Conservation (phyloP, 129 eudicot genomes). For the Pulicaria dysenterica region DNA sequence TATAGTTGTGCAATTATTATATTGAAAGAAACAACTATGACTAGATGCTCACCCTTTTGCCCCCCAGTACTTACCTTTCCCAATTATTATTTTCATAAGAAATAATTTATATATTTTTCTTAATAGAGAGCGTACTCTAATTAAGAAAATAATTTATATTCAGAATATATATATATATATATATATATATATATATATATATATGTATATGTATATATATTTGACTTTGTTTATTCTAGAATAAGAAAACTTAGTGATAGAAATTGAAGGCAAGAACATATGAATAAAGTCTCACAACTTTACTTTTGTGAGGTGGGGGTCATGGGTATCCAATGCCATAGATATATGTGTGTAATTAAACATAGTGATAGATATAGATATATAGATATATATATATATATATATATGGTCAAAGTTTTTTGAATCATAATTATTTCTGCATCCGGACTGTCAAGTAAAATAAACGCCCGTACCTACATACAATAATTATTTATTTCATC, state of each 20-base stretch:
- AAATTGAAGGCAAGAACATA: conserved; percentile 8
- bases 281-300: conserved; percentile 41
- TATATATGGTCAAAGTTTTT: neutral
- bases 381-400: too few species aligned
- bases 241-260: neutral
- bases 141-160: too few species aligned
- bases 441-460: neutral
- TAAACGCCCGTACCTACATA: too few species aligned
- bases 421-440: neutral
- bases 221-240: too few species aligned
- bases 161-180: too few species aligned
- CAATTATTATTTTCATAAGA: neutral
- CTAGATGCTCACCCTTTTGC: neutral
- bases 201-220: too few species aligned
- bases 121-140: too few species aligned
- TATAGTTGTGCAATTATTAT: conserved; percentile 19
- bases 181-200: too few species aligned
- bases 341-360: too few species aligned
- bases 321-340: conserved; percentile 36
- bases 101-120: too few species aligned
- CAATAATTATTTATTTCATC: too few species aligned
- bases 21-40: neutral
- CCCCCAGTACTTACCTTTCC: neutral
- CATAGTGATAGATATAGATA: too few species aligned
- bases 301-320: conserved; percentile 34